phyloP scores from a whole-genome alignment of 2,329 filamentous ascomycete species.

The Ilyonectria mors-panacis region DNA sequence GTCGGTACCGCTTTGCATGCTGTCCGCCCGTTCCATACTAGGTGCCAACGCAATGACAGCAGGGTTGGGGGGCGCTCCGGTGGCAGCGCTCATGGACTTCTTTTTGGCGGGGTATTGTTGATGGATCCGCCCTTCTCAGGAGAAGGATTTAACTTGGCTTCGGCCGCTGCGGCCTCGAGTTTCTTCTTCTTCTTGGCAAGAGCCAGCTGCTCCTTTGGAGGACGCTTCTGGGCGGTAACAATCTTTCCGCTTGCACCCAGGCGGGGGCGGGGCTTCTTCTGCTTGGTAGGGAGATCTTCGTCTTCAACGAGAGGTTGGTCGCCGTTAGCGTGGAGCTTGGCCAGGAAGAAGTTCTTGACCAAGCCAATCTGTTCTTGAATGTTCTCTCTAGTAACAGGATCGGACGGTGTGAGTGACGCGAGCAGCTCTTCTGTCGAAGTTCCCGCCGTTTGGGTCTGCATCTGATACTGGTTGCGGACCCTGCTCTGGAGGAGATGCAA shows the following conservation, averaged over 20 bases:
- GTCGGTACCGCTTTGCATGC: slow-evolving; percentile 71
- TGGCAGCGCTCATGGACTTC: slow-evolving; percentile 58
- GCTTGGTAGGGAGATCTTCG: slow-evolving; percentile 93
- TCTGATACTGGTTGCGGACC: slow-evolving; percentile 87
- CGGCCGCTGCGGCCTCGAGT: slow-evolving; percentile 72
- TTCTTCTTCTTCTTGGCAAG: slow-evolving; percentile 93
- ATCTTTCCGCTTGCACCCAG: slow-evolving; percentile 86
- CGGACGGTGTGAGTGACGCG: slow-evolving; percentile 76
- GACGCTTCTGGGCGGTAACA: slow-evolving; percentile 85
- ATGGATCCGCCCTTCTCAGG: slow-evolving; percentile 54
- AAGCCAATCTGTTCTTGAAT: slow-evolving; percentile 87
- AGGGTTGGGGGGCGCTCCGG: slow-evolving; percentile 57
- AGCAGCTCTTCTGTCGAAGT: slow-evolving; percentile 74
- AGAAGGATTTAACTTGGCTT: slow-evolving; percentile 58
- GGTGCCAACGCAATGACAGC: slow-evolving; percentile 58
- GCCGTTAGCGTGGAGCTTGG: slow-evolving; percentile 87
- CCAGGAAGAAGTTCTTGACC: slow-evolving; percentile 91
- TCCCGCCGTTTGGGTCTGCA: slow-evolving; percentile 76
- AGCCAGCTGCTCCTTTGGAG: slow-evolving; percentile 85
- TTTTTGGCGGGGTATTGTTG: slow-evolving; percentile 67
- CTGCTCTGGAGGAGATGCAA: slow-evolving; percentile 94
- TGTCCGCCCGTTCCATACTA: slow-evolving; percentile 72
- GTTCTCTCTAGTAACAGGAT: slow-evolving; percentile 84
- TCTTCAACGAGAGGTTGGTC: slow-evolving; percentile 90
- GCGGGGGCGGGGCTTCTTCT: slow-evolving; percentile 80